Conservation (phyloP, 768 basidiomycete genomes). For the Agaricus subrufescens region DNA sequence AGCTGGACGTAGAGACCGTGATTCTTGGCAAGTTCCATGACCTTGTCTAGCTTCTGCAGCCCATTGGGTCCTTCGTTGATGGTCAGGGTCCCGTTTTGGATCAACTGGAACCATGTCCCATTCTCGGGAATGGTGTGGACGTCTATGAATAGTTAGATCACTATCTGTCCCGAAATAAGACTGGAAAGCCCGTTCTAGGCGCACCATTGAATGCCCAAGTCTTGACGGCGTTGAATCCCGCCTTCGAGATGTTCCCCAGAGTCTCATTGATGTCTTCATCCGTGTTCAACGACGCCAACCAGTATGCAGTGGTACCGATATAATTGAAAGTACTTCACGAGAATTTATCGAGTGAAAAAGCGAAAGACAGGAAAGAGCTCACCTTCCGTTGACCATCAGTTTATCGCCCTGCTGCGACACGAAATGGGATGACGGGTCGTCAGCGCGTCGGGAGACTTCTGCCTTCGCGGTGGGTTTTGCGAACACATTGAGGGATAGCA, state of each 20-base stretch:
- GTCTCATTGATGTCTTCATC: constrained; percentile 54
- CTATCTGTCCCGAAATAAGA: neutral
- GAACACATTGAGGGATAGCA: constrained; percentile 16
- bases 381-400: constrained; percentile 56
- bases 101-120: constrained; percentile 62
- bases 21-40: constrained; percentile 49
- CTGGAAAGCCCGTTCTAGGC: constrained; percentile 7
- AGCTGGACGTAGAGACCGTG: constrained; percentile 49
- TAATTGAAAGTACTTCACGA: constrained; percentile 22
- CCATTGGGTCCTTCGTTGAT: constrained; percentile 61
- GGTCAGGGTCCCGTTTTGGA: constrained; percentile 46
- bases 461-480: constrained; percentile 23
- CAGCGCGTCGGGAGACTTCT: constrained; percentile 24
- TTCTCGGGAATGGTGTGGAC: constrained; percentile 47
- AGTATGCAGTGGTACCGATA: constrained; percentile 60
- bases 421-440: constrained; percentile 25
- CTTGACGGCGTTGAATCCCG: constrained; percentile 55
- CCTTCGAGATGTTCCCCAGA: constrained; percentile 50
- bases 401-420: constrained; percentile 38
- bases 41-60: constrained; percentile 56
- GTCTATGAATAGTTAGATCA: constrained; percentile 27
- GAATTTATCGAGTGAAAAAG: neutral
- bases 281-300: constrained; percentile 52
- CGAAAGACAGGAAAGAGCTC: constrained; percentile 7
- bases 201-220: constrained; percentile 72